A percentile compares a stretch with the other conserved stretches of the same genome.
Evolutionary conservation across 345 rosid species (phyloP).

Genomic region (Lumnitzera racemosa): DNA sequence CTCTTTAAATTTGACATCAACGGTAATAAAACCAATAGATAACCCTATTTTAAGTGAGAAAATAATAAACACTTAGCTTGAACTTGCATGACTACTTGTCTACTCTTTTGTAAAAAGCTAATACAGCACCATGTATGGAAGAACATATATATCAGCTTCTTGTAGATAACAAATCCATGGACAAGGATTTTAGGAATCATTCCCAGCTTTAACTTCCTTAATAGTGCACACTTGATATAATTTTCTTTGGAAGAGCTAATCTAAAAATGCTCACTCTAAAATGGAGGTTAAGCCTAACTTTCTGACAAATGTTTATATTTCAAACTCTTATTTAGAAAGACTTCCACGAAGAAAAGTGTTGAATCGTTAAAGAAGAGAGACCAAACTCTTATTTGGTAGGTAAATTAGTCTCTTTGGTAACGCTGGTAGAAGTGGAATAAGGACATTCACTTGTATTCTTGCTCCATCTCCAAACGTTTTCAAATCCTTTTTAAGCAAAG

Average conservation of each 20-base stretch:
- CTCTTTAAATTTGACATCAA: not conserved
- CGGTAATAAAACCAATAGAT: not conserved
- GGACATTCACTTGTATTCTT: conserved; percentile 20
- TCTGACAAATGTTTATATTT: conserved; percentile 32
- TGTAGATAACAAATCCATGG: conserved; percentile 29
- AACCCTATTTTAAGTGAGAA: not conserved
- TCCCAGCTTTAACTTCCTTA: conserved; percentile 12
- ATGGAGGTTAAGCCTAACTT: conserved; percentile 27
- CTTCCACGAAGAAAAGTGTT: conserved; percentile 17
- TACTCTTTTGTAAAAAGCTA: conserved; percentile 13
- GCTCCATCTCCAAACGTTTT: conserved; percentile 14
- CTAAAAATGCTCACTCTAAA: conserved; percentile 15
- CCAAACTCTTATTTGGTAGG: conserved; percentile 13
- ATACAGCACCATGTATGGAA: conserved; percentile 43
- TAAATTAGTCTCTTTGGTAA: conserved; percentile 7
- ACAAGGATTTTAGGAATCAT: conserved; percentile 10
- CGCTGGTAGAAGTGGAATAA: conserved; percentile 17
- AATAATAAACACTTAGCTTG: not conserved
- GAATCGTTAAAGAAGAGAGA: conserved; percentile 3
- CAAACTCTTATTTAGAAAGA: conserved; percentile 20
- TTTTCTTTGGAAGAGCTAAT: conserved; percentile 23
- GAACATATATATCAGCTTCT: conserved; percentile 33
- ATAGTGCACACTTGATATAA: conserved; percentile 6
- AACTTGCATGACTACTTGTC: conserved; percentile 2
- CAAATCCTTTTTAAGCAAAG: conserved; percentile 5